A percentile compares a stretch with the other conserved stretches of the same genome.
Evolutionary conservation across 148 eudicot species (phyloP).

Genomic region (Cornus kousa): DNA sequence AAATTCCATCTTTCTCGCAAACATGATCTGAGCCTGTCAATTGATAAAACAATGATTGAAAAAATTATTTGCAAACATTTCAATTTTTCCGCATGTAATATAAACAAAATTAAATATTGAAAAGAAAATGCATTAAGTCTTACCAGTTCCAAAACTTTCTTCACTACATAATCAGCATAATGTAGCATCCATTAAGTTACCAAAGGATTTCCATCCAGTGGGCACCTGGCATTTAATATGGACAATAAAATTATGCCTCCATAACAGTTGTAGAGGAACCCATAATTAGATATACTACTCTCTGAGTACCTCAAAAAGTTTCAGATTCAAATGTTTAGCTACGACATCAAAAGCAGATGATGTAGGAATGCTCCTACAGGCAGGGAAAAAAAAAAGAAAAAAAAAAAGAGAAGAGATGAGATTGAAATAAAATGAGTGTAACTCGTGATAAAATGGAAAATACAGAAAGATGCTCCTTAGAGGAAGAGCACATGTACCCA

Average conservation of each 20-base stretch:
- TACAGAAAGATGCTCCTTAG: not conserved
- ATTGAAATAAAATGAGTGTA: not conserved
- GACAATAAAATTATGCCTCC: slow-evolving; percentile 3
- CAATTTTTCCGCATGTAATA: not conserved
- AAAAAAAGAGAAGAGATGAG: not conserved
- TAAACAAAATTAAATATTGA: not conserved
- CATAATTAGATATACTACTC: not conserved
- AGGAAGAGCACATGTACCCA: not conserved
- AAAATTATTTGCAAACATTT: not conserved
- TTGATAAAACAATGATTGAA: not conserved
- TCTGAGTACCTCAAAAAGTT: slow-evolving; percentile 79
- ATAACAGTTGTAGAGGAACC: slow-evolving; percentile 3
- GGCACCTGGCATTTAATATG: slow-evolving; percentile 57
- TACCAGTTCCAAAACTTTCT: slow-evolving; percentile 99
- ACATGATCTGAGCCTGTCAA: slow-evolving; percentile 87
- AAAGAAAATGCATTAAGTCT: not conserved
- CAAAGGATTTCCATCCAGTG: slow-evolving; percentile 98
- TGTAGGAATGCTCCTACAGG: slow-evolving; percentile 96
- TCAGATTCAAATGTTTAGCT: slow-evolving; percentile 74
- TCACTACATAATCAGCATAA: slow-evolving; percentile 91
- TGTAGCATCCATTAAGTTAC: slow-evolving; percentile 97
- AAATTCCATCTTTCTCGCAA: slow-evolving; percentile 94
- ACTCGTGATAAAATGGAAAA: slow-evolving; percentile 6
- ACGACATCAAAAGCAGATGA: slow-evolving; percentile 98
- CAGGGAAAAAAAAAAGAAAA: not conserved